These are phyloP conservation scores for Sarocladiaceae sp. DNA, from an alignment of 2,329 filamentous ascomycete genomes.

Conservation along the genomic window DNA sequence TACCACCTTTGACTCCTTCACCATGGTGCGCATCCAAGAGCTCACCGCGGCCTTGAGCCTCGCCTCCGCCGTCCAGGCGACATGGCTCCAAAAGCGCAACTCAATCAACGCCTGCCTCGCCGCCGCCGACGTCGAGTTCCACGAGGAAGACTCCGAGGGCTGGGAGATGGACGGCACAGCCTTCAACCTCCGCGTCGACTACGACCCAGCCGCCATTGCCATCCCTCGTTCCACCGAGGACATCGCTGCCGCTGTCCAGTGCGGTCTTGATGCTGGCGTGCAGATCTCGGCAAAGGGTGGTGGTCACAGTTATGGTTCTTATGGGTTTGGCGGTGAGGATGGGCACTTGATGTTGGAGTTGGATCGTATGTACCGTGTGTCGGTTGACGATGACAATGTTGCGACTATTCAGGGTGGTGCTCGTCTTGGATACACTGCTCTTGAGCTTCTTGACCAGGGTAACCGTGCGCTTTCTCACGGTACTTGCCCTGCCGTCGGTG, in stretches of 20 bases:
- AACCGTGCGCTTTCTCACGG: constrained; percentile 37
- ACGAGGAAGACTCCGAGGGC: constrained; percentile 14
- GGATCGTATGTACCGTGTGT: constrained; percentile 32
- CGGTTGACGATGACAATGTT: constrained; percentile 20
- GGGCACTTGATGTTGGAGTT: constrained; percentile 37
- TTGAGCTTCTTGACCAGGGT: constrained; percentile 27
- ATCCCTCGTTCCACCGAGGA: constrained; percentile 30
- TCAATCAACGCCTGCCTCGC: constrained; percentile 21
- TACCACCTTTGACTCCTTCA: neutral
- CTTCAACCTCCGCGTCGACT: constrained; percentile 29
- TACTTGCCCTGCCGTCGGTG: constrained; percentile 39
- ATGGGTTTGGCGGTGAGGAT: constrained; percentile 37
- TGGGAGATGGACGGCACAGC: constrained; percentile 30
- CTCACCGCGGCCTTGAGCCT: constrained; percentile 1
- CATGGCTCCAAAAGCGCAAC: constrained; percentile 3
- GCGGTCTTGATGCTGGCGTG: constrained; percentile 33
- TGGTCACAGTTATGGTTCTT: constrained; percentile 51
- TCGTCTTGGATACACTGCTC: constrained; percentile 38
- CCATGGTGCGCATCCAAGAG: constrained; percentile 1
- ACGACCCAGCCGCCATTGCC: constrained; percentile 25
- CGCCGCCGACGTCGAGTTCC: constrained; percentile 17
- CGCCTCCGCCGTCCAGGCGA: constrained; percentile 1
- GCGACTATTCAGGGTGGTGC: constrained; percentile 17
- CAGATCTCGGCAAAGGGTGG: constrained; percentile 48
- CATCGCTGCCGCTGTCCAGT: constrained; percentile 40